Conservation (phyloP, 1,284 basidiomycete genomes). For the Cryptococcus hybrid region DNA sequence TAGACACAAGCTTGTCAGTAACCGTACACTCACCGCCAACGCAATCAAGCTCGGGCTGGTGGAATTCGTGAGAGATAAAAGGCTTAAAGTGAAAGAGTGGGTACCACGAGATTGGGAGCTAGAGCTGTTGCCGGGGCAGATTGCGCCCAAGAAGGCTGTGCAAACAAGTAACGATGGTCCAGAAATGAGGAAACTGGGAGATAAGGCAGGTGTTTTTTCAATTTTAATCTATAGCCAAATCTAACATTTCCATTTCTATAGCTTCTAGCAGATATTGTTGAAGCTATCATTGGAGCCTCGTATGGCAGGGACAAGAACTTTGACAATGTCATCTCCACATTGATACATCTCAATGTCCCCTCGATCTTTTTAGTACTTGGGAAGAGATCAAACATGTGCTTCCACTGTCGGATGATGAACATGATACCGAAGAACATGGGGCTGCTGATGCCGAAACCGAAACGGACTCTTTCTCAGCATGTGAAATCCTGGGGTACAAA, state of each 20-base stretch:
- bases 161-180: neutral
- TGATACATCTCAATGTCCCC: conserved; percentile 17
- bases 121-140: neutral
- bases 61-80: conserved; percentile 25
- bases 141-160: neutral
- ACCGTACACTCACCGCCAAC: conserved; percentile 17
- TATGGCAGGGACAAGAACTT: conserved; percentile 24
- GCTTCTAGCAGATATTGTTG: conserved; percentile 40
- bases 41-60: conserved; percentile 19
- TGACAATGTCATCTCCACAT: conserved; percentile 25
- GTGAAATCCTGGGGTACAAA: conserved; percentile 24
- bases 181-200: conserved; percentile 22
- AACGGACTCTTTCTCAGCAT: neutral
- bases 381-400: conserved; percentile 8
- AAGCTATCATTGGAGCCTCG: conserved; percentile 38
- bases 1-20: conserved; percentile 27
- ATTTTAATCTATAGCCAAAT: neutral
- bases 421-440: neutral
- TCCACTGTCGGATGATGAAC: conserved; percentile 1
- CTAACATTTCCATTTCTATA: conserved; percentile 12
- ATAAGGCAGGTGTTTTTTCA: conserved; percentile 28
- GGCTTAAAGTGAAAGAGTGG: conserved; percentile 22
- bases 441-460: conserved; percentile 11
- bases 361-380: conserved; percentile 18
- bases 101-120: conserved; percentile 31